Conservation (phyloP, 2,329 filamentous ascomycete species). For the Plenodomus biglobosus region DNA sequence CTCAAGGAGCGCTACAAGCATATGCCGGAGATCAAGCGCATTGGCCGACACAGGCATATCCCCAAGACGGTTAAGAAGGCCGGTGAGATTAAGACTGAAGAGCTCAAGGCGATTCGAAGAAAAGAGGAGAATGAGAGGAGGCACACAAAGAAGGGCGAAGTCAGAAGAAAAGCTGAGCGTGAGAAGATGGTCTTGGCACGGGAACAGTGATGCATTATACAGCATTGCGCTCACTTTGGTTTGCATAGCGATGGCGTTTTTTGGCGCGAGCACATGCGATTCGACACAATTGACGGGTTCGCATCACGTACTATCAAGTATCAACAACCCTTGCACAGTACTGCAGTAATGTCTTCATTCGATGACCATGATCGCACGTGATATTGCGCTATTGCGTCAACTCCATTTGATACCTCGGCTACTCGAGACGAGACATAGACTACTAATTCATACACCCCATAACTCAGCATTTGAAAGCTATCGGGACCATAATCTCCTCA, state of each 20-base stretch:
- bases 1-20: constrained; percentile 82
- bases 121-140: constrained; percentile 92
- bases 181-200: constrained; percentile 87
- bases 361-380: constrained; percentile 1
- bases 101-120: constrained; percentile 83
- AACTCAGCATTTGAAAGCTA: too few species aligned
- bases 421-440: not conserved
- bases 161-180: constrained; percentile 73
- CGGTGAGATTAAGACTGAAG: constrained; percentile 87
- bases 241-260: constrained; percentile 42
- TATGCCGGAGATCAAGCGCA: constrained; percentile 94
- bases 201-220: constrained; percentile 53
- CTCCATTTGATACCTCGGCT: not conserved
- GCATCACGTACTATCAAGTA: too few species aligned
- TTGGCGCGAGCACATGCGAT: not conserved
- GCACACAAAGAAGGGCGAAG: constrained; percentile 81
- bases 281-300: too few species aligned
- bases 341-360: not conserved
- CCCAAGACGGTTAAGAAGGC: constrained; percentile 96
- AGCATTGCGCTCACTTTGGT: constrained; percentile 3
- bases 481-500: too few species aligned
- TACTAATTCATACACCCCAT: too few species aligned
- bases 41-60: constrained; percentile 86
- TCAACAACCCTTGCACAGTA: too few species aligned
- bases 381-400: constrained; percentile 13